Base-by-base conservation (phyloP, 1,284 basidiomycete genomes). In the Caloboletus firmus region DNA sequence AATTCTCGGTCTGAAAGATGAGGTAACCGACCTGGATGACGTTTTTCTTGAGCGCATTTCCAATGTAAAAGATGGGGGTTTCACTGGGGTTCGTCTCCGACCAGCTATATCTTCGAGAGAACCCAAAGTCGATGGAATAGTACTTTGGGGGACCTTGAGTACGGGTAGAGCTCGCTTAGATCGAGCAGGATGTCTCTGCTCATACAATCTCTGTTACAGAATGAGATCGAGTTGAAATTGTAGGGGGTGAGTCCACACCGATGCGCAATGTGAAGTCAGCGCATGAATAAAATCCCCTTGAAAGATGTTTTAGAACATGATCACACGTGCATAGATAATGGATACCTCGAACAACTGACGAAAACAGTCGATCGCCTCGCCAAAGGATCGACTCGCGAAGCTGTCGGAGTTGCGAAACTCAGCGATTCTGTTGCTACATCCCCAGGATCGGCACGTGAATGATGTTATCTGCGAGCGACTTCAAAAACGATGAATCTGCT, bases 121-220 rank as follows among this genome's bases (percentile, higher is more conserved):
- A 1, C 6, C 26, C 26, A 28, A 5, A 28, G 4, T 28, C 26
- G 6, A 28, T 28, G 26, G 9, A 28, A 28, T 28, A 28, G 26
- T 28, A 28, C 26, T 28, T 30, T 30, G 11, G 30, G 12, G 30
- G 30, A 30, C 0, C 4, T 30, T 11, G 30, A 30, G 10, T 31
- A 13, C 31, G 11, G n/a, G n/a, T n/a, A n/a, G n/a, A n/a, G n/a
- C n/a, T 9, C n/a, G n/a, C 35, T 36, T 18, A 0, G 15, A 36
- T 36, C 10, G 35, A 18, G 4, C 17, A 36, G 2, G n/a, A 36
- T 11, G 17, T 11, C 11, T n/a, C 9, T n/a, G 11, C 12, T 35
- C 57, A 57, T 62, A 3, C 58, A 60, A 11, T 62, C 58, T 0
- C 60, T 62, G 4, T 6, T 17, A 9, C 12, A 17, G 17, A 34